Percentiles rank a stretch among this genome's conserved stretches.
phyloP scores from a whole-genome alignment of 495 filamentous ascomycete genomes.

The Penicillium macrosclerotiorum region DNA sequence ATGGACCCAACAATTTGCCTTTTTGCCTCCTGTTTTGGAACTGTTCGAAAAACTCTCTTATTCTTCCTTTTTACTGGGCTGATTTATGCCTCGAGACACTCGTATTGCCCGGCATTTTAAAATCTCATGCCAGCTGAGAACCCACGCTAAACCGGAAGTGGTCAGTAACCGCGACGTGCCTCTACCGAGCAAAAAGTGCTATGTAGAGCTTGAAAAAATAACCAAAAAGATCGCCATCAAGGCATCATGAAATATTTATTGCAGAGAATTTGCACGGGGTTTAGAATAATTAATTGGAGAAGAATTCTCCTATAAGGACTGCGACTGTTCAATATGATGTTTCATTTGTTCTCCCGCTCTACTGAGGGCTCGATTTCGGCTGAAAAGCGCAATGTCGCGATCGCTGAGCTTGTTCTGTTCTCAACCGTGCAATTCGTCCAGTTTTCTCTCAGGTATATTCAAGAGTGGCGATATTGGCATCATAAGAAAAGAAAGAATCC shows the following conservation, averaged over 20 bases:
- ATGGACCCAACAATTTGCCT: not conserved
- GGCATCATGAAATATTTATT: slow-evolving; percentile 3
- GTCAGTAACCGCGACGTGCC: slow-evolving; percentile 32
- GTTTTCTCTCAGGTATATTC: slow-evolving; percentile 22
- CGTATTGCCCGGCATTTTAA: not conserved
- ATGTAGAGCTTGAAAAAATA: slow-evolving; percentile 6
- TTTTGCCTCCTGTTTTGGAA: not conserved
- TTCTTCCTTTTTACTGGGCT: not conserved
- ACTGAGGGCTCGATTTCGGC: slow-evolving; percentile 13
- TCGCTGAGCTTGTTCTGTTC: slow-evolving; percentile 28
- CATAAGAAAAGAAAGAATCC: slow-evolving; percentile 21
- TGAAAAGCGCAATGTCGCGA: slow-evolving; percentile 23
- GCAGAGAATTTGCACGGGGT: no score
- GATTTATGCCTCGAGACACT: not conserved
- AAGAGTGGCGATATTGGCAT: slow-evolving; percentile 36
- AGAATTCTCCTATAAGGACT: no score
- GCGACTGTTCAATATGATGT: slow-evolving; percentile 7
- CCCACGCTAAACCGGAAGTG: slow-evolving; percentile 30
- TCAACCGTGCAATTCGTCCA: slow-evolving; percentile 25
- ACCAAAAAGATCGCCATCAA: not conserved
- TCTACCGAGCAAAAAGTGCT: slow-evolving; percentile 10
- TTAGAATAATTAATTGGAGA: no score
- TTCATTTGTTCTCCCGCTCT: not conserved
- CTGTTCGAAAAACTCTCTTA: no score
- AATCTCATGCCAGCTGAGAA: not conserved